Evolutionary conservation across 2,329 filamentous ascomycete species (phyloP), one percentile per base, ranked within the genome.

Genomic region (Epichloe elymi): DNA sequence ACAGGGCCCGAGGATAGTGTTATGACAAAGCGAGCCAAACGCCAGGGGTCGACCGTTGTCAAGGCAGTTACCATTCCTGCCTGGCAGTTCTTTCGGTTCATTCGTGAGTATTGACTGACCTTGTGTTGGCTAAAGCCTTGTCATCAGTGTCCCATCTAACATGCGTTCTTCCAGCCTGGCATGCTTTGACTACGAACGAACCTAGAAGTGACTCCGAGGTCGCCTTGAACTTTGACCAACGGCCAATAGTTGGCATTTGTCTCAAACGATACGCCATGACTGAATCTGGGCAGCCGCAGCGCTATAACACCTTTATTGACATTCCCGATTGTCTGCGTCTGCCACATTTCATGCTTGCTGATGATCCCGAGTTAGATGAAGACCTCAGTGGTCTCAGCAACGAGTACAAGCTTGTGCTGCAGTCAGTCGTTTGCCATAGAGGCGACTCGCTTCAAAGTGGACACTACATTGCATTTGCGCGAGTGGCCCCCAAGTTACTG

Each of bases 11-110:
- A 75, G 26, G 63, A 68, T 14, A 60, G 64, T 15, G 70, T 63
- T 14, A 60, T 74, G 33, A 63, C 72, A 40, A 68, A 71, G 54
- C 70, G 64, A 64, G 68, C 57, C 65, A 71, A 60, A 65, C 63
- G 58, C 63, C 74, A 62, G 66, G 72, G 58, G 10, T 77, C 75
- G 12, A 74, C 70, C 2, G 72, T 74, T 51, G 74, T 70, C 58
- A 95, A 91, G 62, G 90, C 95, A 60, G 86, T 97, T 14, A 83
- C 91, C 53, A 95, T 97, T 72, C 91, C 91, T 38, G 93, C 93
- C 2, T 97, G 90, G 89, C 91, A 96, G 61, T 95, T 97, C 62
- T 97, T 96, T 69, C 88, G 86, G 61, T 72, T 97, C 26, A 88
- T 96, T 59, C 90, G 86, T 89, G 71, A 69, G 85, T 74, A 59